Percentiles rank a stretch among this genome's conserved stretches.
Conservation (phyloP, 2,329 filamentous ascomycete genomes). For the Phoma sp. region DNA sequence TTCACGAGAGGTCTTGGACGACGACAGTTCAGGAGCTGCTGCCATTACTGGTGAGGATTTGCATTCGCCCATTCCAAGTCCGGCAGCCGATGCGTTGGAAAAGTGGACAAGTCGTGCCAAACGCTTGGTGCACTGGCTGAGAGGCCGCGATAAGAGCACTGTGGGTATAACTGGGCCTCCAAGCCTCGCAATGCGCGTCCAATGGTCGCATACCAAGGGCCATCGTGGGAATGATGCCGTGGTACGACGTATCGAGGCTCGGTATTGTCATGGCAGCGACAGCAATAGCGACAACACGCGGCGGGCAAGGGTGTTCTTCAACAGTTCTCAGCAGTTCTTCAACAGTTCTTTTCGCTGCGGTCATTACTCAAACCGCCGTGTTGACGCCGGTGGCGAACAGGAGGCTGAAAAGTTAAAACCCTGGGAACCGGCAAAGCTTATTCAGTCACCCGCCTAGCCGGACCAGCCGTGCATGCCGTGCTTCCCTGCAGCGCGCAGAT, state of each 20-base stretch:
- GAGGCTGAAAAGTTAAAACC: constrained; percentile 31
- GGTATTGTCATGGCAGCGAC: neutral
- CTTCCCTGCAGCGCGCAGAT: constrained; percentile 20
- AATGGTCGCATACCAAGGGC: constrained; percentile 31
- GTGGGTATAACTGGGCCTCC: constrained; percentile 45
- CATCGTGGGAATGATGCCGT: constrained; percentile 28
- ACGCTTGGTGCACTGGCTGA: constrained; percentile 34
- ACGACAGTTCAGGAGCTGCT: constrained; percentile 29
- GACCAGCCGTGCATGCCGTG: constrained; percentile 12
- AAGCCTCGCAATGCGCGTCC: constrained; percentile 36
- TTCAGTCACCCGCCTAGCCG: constrained; percentile 19
- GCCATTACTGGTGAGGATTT: constrained; percentile 32
- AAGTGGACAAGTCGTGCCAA: constrained; percentile 39
- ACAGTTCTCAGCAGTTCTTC: too few species aligned
- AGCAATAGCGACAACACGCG: neutral
- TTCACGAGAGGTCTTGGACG: constrained; percentile 24
- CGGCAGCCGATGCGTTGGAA: constrained; percentile 32
- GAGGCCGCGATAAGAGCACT: constrained; percentile 43
- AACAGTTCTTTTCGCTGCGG: too few species aligned
- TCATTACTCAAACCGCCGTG: constrained; percentile 1
- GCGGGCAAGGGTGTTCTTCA: neutral
- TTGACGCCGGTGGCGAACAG: constrained; percentile 25
- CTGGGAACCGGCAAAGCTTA: constrained; percentile 32
- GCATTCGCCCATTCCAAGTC: constrained; percentile 27
- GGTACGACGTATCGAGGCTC: constrained; percentile 18